Conservation (phyloP, 805 yeast species). For the Candida xiaguanensis region DNA sequence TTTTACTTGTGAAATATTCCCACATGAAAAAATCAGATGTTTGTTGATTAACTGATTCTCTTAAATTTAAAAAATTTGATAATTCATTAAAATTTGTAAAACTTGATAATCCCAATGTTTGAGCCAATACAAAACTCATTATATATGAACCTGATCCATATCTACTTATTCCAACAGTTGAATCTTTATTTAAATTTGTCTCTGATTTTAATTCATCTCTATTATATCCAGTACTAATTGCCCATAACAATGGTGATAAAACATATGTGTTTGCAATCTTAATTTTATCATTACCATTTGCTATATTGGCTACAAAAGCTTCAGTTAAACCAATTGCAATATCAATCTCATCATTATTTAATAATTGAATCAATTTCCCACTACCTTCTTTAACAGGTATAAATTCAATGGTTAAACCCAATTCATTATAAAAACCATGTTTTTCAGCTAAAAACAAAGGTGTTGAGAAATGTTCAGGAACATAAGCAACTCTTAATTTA, state of each 20-base stretch:
- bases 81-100: conserved; percentile 55
- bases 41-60: conserved; percentile 71
- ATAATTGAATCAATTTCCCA: conserved; percentile 76
- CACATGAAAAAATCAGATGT: conserved; percentile 87
- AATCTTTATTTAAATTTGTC: conserved; percentile 54
- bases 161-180: conserved; percentile 73
- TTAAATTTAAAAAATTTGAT: conserved; percentile 66
- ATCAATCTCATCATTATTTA: conserved; percentile 62
- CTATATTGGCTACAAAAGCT: conserved; percentile 81
- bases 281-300: conserved; percentile 63
- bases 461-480: conserved; percentile 91
- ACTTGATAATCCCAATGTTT: conserved; percentile 35
- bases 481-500: conserved; percentile 62
- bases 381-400: conserved; percentile 81
- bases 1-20: conserved; percentile 89
- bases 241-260: conserved; percentile 85
- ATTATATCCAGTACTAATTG: conserved; percentile 70
- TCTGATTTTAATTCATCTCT: conserved; percentile 50
- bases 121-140: conserved; percentile 82
- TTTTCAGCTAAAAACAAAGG: conserved; percentile 71
- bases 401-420: conserved; percentile 54
- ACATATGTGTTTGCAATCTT: conserved; percentile 80
- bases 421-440: conserved; percentile 51
- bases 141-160: conserved; percentile 91
- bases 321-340: conserved; percentile 88